Conservation (phyloP, 2,329 filamentous ascomycete species). For the Neurospora sp. region DNA sequence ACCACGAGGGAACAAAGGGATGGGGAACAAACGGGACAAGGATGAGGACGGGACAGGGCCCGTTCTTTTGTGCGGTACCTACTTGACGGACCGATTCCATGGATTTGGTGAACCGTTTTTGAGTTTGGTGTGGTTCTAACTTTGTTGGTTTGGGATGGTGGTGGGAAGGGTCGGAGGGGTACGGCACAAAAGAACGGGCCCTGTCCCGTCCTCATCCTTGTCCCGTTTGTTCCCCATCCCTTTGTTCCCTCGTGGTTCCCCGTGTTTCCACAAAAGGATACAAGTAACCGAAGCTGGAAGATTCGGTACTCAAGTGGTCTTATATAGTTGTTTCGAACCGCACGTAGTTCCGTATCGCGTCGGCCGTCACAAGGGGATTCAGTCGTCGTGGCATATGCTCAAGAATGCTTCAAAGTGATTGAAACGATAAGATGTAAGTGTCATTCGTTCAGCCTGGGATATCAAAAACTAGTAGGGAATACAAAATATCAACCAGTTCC, state of each 20-base stretch:
- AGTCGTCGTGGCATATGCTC: neutral
- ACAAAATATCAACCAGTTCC: neutral
- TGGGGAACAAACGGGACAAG: neutral
- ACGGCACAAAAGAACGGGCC: too few relatives aligned
- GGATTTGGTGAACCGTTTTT: neutral
- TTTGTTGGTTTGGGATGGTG: neutral
- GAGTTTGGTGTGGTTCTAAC: neutral
- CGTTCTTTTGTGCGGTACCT: neutral
- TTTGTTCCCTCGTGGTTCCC: too few relatives aligned
- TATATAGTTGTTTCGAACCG: too few relatives aligned
- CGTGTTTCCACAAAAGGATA: too few relatives aligned
- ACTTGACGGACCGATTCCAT: neutral
- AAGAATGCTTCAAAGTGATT: neutral
- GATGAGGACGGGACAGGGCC: neutral
- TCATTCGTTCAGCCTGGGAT: neutral
- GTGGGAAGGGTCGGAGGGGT: neutral
- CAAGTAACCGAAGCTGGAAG: too few relatives aligned
- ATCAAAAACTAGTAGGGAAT: neutral
- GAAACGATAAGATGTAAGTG: neutral
- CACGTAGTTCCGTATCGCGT: too few relatives aligned
- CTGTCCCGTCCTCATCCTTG: too few relatives aligned
- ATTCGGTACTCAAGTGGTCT: too few relatives aligned
- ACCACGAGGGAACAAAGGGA: neutral
- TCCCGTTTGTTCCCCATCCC: too few relatives aligned
- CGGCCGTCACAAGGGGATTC: neutral